A percentile compares a stretch with the other conserved stretches of the same genome.
Conservation (phyloP, 306 rosid species). For the Adenanthera pavonina region DNA sequence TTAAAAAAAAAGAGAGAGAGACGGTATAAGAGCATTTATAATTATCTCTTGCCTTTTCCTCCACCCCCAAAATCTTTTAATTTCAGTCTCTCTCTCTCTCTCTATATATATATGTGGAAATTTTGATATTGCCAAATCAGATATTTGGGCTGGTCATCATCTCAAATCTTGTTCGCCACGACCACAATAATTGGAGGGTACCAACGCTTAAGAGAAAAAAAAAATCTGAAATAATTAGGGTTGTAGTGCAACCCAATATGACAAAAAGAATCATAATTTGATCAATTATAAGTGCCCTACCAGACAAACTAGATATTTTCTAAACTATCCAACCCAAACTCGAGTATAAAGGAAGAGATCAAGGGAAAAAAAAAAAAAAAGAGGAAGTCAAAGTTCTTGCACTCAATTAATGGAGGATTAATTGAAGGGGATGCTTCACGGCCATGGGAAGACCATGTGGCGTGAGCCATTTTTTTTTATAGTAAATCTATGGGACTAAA, state of each 20-base stretch:
- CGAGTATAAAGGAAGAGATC: background rate
- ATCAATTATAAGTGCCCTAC: background rate
- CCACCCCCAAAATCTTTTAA: background rate
- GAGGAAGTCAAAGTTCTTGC: slow-evolving; percentile 46
- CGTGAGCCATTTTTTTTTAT: background rate
- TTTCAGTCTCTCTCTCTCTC: background rate
- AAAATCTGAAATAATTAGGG: background rate
- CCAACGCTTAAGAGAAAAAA: background rate
- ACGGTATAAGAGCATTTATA: background rate
- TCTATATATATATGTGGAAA: background rate
- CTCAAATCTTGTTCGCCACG: background rate
- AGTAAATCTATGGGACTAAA: too few species aligned
- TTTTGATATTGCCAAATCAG: background rate
- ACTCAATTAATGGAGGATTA: slow-evolving; percentile 49
- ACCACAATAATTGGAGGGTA: slow-evolving; percentile 6
- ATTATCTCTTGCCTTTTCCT: background rate
- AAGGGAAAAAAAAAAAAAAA: background rate
- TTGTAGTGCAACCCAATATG: slow-evolving; percentile 7
- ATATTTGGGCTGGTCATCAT: background rate
- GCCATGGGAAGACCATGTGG: slow-evolving; percentile 49
- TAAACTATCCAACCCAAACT: slow-evolving; percentile 25
- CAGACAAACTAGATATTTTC: slow-evolving; percentile 15
- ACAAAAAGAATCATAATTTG: background rate
- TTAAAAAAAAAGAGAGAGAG: too few species aligned
- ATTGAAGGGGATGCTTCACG: slow-evolving; percentile 41